A percentile compares a stretch with the other conserved stretches of the same genome.
phyloP scores from a whole-genome alignment of 352 stramenopile genomes.

The Thalassiosira ordinaria region DNA sequence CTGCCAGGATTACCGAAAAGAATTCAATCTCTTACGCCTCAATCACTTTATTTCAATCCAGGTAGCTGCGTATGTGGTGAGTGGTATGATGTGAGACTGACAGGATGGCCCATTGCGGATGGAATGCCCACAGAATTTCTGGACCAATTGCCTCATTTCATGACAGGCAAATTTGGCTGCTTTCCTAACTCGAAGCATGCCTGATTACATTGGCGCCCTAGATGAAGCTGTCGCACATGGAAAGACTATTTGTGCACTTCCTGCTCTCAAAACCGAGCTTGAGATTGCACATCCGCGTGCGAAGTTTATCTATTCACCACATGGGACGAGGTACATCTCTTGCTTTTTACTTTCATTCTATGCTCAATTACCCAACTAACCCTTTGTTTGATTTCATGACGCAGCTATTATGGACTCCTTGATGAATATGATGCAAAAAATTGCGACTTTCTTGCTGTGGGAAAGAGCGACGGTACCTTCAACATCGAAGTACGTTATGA shows the following conservation, averaged over 20 bases:
- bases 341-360: no score
- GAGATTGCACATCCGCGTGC: not conserved
- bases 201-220: not conserved
- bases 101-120: no score
- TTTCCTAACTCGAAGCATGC: not conserved
- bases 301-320: not conserved
- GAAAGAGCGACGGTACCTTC: conserved; percentile 6
- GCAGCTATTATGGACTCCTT: conserved; percentile 23
- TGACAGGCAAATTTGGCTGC: not conserved
- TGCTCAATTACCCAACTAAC: no score
- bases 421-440: conserved; percentile 35
- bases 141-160: no score
- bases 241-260: not conserved
- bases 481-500: conserved; percentile 26
- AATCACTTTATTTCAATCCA: no score
- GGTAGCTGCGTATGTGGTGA: no score
- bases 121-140: no score
- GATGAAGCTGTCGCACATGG: not conserved
- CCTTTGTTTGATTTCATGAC: not conserved
- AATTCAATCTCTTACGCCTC: no score
- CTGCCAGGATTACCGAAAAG: no score
- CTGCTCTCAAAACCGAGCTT: not conserved
- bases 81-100: no score
- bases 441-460: conserved; percentile 37
- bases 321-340: not conserved